Conservation (phyloP, 139 green algal genomes). For the Coelastrella sp. region DNA sequence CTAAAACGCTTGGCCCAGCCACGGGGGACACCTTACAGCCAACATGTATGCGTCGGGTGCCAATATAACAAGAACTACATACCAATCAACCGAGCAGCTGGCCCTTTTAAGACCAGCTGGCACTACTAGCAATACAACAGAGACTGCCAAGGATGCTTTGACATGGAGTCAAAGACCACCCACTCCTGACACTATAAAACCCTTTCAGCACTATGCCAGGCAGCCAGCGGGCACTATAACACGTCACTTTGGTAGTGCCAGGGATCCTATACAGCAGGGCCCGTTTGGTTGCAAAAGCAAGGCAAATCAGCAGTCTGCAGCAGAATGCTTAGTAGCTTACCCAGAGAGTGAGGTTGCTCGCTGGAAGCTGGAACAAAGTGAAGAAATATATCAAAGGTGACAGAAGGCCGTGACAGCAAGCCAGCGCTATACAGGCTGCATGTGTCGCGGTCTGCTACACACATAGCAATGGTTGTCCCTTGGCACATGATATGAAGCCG, state of each 20-base stretch:
- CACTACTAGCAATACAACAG: slow-evolving; percentile 4
- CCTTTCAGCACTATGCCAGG: slow-evolving; percentile 68
- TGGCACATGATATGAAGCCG: too few relatives aligned
- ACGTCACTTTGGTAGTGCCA: slow-evolving; percentile 64
- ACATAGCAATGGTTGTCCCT: too few relatives aligned
- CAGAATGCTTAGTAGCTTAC: slow-evolving; percentile 61
- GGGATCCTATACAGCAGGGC: slow-evolving; percentile 57
- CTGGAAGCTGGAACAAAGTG: slow-evolving; percentile 71
- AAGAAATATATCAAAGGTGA: slow-evolving; percentile 76
- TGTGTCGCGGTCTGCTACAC: too few relatives aligned
- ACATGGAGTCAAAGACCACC: slow-evolving; percentile 57
- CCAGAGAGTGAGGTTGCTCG: slow-evolving; percentile 67
- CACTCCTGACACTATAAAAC: slow-evolving; percentile 66
- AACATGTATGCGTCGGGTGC: not conserved
- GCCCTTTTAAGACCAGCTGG: slow-evolving; percentile 1
- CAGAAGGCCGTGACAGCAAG: not conserved
- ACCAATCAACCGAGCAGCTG: slow-evolving; percentile 19
- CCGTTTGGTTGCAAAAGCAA: slow-evolving; percentile 63
- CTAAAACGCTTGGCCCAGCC: not conserved
- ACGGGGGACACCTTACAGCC: not conserved
- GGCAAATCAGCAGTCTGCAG: slow-evolving; percentile 55
- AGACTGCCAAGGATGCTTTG: slow-evolving; percentile 62
- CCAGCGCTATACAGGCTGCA: not conserved
- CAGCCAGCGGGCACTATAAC: slow-evolving; percentile 73
- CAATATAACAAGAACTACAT: not conserved